Evolutionary conservation across 345 rosid species (phyloP).

Genomic region (Eucalyptus tenuipes): DNA sequence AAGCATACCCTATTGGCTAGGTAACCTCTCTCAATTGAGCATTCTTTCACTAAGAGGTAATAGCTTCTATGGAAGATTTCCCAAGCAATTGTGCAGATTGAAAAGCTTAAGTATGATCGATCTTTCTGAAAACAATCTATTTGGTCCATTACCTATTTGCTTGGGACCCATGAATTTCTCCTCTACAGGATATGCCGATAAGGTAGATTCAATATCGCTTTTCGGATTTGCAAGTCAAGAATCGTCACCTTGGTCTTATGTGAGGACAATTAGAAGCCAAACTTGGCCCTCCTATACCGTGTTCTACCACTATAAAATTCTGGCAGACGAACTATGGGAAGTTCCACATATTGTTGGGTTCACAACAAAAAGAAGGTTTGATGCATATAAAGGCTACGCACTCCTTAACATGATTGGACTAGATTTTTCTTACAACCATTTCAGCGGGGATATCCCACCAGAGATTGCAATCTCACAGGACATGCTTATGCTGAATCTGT

Average conservation of each 20-base stretch:
- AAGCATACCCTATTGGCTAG: background rate
- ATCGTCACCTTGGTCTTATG: fast-evolving
- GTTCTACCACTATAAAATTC: fast-evolving
- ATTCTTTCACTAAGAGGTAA: too few species aligned
- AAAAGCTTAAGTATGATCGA: background rate
- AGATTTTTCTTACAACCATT: background rate
- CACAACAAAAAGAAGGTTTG: fast-evolving
- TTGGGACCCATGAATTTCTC: background rate
- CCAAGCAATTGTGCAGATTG: background rate
- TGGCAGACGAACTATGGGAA: fast-evolving
- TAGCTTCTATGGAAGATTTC: background rate
- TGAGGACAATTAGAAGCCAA: fast-evolving
- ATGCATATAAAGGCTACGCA: background rate
- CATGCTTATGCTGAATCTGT: background rate
- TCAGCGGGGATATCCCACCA: background rate
- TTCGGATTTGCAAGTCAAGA: fast-evolving
- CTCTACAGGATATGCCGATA: fast-evolving
- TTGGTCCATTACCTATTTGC: background rate
- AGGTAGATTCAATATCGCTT: fast-evolving
- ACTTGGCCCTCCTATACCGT: too few species aligned
- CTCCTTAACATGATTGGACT: background rate
- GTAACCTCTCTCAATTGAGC: too few species aligned
- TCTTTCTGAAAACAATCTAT: background rate
- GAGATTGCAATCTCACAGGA: background rate
- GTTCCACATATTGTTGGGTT: background rate